Evolutionary conservation across 441 rosid genomes (phyloP).

Genomic region (Adansonia grandidieri): DNA sequence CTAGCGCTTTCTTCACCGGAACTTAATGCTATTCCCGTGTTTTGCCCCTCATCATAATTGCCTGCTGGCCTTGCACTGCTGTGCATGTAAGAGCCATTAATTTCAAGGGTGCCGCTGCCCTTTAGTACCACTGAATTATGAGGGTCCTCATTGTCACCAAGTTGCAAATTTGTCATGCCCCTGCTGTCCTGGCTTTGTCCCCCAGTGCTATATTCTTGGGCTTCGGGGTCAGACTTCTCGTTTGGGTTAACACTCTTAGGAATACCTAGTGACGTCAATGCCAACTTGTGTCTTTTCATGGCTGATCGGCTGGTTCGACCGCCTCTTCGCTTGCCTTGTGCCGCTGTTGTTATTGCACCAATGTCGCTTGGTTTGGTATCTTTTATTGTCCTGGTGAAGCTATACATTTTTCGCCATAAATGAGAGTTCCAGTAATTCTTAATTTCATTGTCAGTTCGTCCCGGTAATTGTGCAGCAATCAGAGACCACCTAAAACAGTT

Average conservation of each 20-base stretch:
- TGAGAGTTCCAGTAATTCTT: slow-evolving; percentile 93
- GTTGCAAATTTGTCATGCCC: too few species aligned
- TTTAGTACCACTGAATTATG: too few species aligned
- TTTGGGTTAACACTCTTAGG: too few species aligned
- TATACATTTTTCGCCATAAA: slow-evolving; percentile 62
- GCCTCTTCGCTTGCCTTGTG: slow-evolving; percentile 31
- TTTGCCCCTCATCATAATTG: neutral
- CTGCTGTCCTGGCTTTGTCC: too few species aligned
- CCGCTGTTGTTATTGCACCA: slow-evolving; percentile 30
- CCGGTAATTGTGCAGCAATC: slow-evolving; percentile 79
- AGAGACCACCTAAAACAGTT: slow-evolving; percentile 65
- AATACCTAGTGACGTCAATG: slow-evolving; percentile 26
- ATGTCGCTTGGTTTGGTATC: slow-evolving; percentile 14
- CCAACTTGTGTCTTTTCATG: slow-evolving; percentile 44
- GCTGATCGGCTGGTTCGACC: slow-evolving; percentile 48
- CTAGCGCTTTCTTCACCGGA: too few species aligned
- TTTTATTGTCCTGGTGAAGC: slow-evolving; percentile 32
- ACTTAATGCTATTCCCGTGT: too few species aligned
- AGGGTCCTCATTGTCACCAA: too few species aligned
- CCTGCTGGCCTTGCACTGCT: neutral
- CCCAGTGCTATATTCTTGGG: too few species aligned
- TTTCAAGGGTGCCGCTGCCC: neutral
- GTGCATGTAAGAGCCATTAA: slow-evolving; percentile 23
- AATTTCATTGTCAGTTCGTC: slow-evolving; percentile 86
- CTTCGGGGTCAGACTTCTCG: too few species aligned